A percentile compares a stretch with the other conserved stretches of the same genome.
Evolutionary conservation across 495 filamentous ascomycete genomes (phyloP).

Genomic region (Zalerion maritima): DNA sequence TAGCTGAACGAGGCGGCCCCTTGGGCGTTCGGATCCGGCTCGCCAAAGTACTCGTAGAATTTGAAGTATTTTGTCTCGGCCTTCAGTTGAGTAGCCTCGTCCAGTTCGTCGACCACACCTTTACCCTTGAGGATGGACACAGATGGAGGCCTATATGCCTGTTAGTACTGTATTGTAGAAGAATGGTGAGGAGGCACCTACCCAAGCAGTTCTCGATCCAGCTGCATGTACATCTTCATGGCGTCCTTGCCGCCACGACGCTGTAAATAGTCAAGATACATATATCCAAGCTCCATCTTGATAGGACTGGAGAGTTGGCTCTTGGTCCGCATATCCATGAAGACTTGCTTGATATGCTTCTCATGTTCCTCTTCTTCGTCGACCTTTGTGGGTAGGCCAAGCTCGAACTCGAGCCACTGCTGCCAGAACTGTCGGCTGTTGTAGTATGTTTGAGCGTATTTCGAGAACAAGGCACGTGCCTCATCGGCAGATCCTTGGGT

Average conservation of each 20-base stretch:
- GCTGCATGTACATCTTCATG: slow-evolving; percentile 68
- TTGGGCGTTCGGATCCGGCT: slow-evolving; percentile 26
- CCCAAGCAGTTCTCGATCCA: slow-evolving; percentile 85
- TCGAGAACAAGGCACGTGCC: slow-evolving; percentile 71
- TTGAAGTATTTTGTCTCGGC: slow-evolving; percentile 50
- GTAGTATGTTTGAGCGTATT: slow-evolving; percentile 71
- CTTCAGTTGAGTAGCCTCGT: slow-evolving; percentile 45
- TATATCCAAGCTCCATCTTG: slow-evolving; percentile 62
- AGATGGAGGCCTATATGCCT: slow-evolving; percentile 29
- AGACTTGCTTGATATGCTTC: slow-evolving; percentile 64
- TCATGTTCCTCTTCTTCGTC: slow-evolving; percentile 51
- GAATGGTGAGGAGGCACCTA: slow-evolving; percentile 19
- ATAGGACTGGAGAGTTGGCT: slow-evolving; percentile 50
- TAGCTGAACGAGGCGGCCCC: slow-evolving; percentile 29
- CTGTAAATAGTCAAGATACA: slow-evolving; percentile 75
- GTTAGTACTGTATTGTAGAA: slow-evolving; percentile 6
- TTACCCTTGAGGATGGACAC: slow-evolving; percentile 43
- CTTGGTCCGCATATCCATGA: slow-evolving; percentile 60
- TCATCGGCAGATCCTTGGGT: slow-evolving; percentile 74
- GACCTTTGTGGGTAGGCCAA: slow-evolving; percentile 64
- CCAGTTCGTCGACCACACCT: slow-evolving; percentile 42
- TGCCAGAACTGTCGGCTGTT: slow-evolving; percentile 88
- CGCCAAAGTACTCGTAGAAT: slow-evolving; percentile 48
- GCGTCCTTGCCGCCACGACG: slow-evolving; percentile 70
- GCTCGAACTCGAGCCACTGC: slow-evolving; percentile 78